phyloP scores from a whole-genome alignment of 768 basidiomycete species.

The Termitomyces sp. region DNA sequence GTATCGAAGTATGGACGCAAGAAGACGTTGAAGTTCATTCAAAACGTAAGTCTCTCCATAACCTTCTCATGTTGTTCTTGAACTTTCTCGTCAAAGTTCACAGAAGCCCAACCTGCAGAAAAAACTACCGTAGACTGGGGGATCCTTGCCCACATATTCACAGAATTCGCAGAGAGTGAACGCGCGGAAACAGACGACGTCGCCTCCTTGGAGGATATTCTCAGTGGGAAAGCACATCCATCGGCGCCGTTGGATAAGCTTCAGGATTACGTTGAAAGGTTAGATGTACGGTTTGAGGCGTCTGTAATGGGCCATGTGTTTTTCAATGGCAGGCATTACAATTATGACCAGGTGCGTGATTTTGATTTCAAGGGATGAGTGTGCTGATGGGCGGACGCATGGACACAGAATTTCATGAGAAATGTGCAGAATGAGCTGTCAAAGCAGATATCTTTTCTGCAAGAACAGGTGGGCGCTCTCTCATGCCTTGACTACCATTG shows the following conservation, averaged over 20 bases:
- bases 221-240: constrained; percentile 24
- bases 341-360: constrained; percentile 53
- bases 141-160: constrained; percentile 33
- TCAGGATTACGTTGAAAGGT: constrained; percentile 49
- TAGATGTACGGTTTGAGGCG: constrained; percentile 35
- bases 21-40: constrained; percentile 58
- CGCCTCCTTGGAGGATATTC: constrained; percentile 31
- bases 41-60: constrained; percentile 32
- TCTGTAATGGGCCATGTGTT: constrained; percentile 64
- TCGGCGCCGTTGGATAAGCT: constrained; percentile 38
- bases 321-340: constrained; percentile 81
- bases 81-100: constrained; percentile 25
- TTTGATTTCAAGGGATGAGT: not conserved
- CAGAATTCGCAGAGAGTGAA: constrained; percentile 27
- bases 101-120: constrained; percentile 26
- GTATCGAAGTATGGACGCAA: constrained; percentile 58
- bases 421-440: constrained; percentile 55
- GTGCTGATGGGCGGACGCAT: not conserved
- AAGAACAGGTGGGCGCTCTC: constrained; percentile 54
- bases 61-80: not conserved
- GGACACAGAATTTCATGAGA: constrained; percentile 56
- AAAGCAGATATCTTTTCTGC: constrained; percentile 61
- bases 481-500: not conserved
- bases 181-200: constrained; percentile 18
- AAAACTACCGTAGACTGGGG: constrained; percentile 34